A percentile compares a stretch with the other conserved stretches of the same genome.
These are phyloP conservation scores for Suillus brevipes DNA, from an alignment of 768 basidiomycete species.

Conservation along the genomic window DNA sequence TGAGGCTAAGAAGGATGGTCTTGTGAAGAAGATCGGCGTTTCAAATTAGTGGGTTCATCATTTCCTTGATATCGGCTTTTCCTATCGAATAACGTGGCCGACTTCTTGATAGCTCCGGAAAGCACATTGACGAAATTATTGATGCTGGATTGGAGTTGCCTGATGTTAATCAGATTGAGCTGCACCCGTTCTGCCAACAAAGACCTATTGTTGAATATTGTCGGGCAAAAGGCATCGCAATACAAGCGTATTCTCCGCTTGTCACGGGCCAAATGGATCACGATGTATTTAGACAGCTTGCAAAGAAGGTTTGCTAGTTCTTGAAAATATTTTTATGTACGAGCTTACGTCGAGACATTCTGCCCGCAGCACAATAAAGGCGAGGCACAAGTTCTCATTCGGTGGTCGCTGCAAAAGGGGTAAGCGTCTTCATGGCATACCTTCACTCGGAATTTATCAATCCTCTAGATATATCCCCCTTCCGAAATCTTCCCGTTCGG, in stretches of 20 bases:
- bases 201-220: constrained; percentile 74
- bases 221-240: constrained; percentile 51
- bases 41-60: constrained; percentile 44
- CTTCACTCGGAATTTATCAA: constrained; percentile 2
- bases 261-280: constrained; percentile 56
- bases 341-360: neutral
- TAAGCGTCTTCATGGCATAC: constrained; percentile 5
- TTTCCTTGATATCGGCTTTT: neutral
- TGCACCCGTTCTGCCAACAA: constrained; percentile 83
- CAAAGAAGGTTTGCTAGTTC: constrained; percentile 50
- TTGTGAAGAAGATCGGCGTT: constrained; percentile 43
- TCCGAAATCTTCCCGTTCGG: constrained; percentile 70
- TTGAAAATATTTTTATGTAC: neutral
- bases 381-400: constrained; percentile 46
- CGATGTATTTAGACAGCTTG: constrained; percentile 48
- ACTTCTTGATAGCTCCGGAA: constrained; percentile 21
- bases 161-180: constrained; percentile 39
- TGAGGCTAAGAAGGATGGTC: constrained; percentile 35
- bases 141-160: constrained; percentile 27
- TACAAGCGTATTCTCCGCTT: constrained; percentile 76
- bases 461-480: constrained; percentile 64
- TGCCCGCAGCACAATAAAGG: constrained; percentile 28
- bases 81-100: neutral
- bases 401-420: constrained; percentile 51
- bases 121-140: constrained; percentile 26